Evolutionary conservation across 129 eudicot species (phyloP).

Genomic region (Tagetes patula): DNA sequence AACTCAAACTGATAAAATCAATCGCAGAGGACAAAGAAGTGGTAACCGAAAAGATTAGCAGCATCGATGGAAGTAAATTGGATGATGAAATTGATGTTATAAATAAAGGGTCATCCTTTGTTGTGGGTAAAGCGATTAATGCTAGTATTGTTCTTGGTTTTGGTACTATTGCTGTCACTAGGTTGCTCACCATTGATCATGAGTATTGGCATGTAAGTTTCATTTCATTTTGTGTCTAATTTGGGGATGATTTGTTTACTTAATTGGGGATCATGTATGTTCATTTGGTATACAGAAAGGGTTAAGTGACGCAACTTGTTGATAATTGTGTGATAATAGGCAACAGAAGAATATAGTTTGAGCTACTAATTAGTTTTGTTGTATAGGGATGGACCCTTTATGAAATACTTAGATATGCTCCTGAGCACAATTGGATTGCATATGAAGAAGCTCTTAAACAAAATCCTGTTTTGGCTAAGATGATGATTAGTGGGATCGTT

Average conservation of each 20-base stretch:
- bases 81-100: neutral
- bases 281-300: no score
- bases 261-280: neutral
- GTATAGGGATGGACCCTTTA: constrained; percentile 85
- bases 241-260: neutral
- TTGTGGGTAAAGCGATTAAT: constrained; percentile 48
- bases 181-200: constrained; percentile 85
- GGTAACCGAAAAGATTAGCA: constrained; percentile 30
- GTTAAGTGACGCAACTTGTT: no score
- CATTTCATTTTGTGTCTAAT: neutral
- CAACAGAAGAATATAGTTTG: no score
- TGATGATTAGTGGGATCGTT: constrained; percentile 91
- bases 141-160: constrained; percentile 81
- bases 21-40: constrained; percentile 47
- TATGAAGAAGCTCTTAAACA: constrained; percentile 88
- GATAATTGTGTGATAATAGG: no score
- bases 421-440: constrained; percentile 89
- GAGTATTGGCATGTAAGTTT: constrained; percentile 84
- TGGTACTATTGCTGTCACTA: constrained; percentile 74
- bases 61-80: constrained; percentile 11
- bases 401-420: constrained; percentile 90
- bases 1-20: constrained; percentile 18
- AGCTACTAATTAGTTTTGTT: neutral
- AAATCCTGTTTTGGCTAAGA: constrained; percentile 84
- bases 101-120: neutral